These are phyloP conservation scores for Cladorrhinum sp. DNA, from an alignment of 2,329 filamentous ascomycete genomes.

Conservation along the genomic window DNA sequence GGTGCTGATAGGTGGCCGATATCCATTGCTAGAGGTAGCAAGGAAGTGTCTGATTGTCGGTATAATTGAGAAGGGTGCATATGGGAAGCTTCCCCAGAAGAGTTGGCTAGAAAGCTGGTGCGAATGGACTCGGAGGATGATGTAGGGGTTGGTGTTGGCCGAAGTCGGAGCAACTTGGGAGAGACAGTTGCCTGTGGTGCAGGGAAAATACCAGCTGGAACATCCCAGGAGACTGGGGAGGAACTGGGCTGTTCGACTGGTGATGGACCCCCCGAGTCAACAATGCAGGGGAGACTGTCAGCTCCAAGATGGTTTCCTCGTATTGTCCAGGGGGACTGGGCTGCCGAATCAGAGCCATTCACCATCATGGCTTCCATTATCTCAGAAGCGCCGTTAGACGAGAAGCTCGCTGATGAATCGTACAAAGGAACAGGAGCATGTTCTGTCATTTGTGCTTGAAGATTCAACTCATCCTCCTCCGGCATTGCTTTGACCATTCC, in stretches of 20 bases:
- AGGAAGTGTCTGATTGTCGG: background rate
- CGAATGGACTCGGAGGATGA: conserved; percentile 4
- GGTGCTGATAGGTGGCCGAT: background rate
- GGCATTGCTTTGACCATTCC: background rate
- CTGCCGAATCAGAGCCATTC: background rate
- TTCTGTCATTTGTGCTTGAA: background rate
- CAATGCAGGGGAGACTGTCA: background rate
- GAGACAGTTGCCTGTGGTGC: background rate
- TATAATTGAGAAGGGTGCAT: background rate
- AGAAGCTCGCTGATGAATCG: conserved; percentile 5
- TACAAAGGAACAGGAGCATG: background rate
- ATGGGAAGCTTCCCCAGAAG: background rate
- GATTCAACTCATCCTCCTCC: conserved; percentile 1
- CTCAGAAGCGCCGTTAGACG: background rate
- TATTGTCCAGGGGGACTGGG: background rate
- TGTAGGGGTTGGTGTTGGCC: background rate
- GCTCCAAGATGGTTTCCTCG: background rate
- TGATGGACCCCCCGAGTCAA: background rate
- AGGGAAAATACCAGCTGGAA: background rate
- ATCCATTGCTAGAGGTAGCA: background rate
- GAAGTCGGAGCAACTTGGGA: background rate
- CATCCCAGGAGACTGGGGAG: background rate
- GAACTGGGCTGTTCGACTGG: background rate
- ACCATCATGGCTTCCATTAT: background rate
- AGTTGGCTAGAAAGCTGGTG: background rate